Percentiles rank a stretch among this genome's conserved stretches.
Conservation (phyloP, 306 rosid species). For the Potentilla sterilis region DNA sequence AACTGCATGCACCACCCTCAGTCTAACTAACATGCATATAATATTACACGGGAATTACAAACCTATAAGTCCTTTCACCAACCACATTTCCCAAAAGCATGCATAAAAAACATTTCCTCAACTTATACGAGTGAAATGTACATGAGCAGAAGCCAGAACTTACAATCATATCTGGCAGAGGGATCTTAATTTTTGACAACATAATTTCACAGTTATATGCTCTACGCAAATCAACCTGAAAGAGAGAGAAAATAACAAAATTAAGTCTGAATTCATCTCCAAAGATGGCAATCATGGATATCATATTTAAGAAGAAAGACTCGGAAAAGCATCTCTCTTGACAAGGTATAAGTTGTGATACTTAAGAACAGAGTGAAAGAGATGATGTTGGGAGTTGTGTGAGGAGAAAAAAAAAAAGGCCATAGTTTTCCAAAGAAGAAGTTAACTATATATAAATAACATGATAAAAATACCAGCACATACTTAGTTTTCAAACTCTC, state of each 20-base stretch:
- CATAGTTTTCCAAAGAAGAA: neutral
- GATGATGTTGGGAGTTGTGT: neutral
- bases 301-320: neutral
- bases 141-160: constrained; percentile 23
- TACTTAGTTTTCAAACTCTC: neutral
- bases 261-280: neutral
- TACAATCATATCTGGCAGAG: constrained; percentile 60
- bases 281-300: neutral
- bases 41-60: neutral
- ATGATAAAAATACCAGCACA: neutral
- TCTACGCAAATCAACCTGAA: constrained; percentile 58
- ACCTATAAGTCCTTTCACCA: neutral
- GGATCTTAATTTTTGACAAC: constrained; percentile 60
- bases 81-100: constrained; percentile 9
- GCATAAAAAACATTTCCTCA: neutral
- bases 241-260: constrained; percentile 17
- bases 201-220: constrained; percentile 64
- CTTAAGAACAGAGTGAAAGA: neutral
- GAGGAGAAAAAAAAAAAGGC: neutral
- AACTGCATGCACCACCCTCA: neutral
- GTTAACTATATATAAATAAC: neutral
- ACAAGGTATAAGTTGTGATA: constrained; percentile 1
- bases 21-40: neutral
- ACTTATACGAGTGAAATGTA: neutral
- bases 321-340: neutral